Evolutionary conservation across 192 early-diverging fungal genomes (phyloP).

Genomic region (Coemansia sp.): DNA sequence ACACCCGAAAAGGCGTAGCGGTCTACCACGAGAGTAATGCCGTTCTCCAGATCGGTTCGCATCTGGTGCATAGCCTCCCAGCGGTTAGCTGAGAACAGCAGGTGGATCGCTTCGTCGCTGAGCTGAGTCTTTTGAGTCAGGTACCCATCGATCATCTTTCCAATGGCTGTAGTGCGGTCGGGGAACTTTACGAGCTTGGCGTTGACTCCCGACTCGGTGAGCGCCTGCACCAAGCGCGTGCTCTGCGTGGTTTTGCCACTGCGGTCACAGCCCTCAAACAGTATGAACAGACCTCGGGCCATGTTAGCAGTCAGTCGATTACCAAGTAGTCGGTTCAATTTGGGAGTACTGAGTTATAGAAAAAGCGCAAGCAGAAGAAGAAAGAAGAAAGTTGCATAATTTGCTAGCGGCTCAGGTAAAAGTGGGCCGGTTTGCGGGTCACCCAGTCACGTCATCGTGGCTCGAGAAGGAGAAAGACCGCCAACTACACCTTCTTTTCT

Average conservation of each 20-base stretch:
- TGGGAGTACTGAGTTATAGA: neutral
- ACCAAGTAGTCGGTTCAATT: slow-evolving; percentile 14
- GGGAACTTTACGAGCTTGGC: slow-evolving; percentile 81
- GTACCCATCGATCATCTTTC: slow-evolving; percentile 86
- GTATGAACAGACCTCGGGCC: slow-evolving; percentile 82
- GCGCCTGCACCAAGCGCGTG: slow-evolving; percentile 63
- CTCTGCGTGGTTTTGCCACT: slow-evolving; percentile 93
- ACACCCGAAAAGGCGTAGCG: slow-evolving; percentile 97
- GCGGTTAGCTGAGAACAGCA: slow-evolving; percentile 95
- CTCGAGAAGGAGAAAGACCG: neutral
- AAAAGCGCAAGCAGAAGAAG: neutral
- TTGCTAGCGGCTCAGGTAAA: neutral
- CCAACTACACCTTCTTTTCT: neutral
- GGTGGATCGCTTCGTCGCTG: slow-evolving; percentile 83
- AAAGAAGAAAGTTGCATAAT: neutral
- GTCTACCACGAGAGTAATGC: slow-evolving; percentile 84
- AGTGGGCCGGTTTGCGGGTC: neutral
- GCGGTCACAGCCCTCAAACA: slow-evolving; percentile 94
- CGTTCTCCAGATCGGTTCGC: slow-evolving; percentile 61
- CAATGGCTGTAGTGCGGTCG: slow-evolving; percentile 92
- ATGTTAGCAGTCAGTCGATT: slow-evolving; percentile 24
- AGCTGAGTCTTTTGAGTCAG: slow-evolving; percentile 70
- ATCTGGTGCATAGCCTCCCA: slow-evolving; percentile 84
- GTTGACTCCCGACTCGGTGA: slow-evolving; percentile 53
- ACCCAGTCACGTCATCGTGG: slow-evolving; percentile 15